Conservation (phyloP, 345 rosid species). For the Toxicodendron radicans region DNA sequence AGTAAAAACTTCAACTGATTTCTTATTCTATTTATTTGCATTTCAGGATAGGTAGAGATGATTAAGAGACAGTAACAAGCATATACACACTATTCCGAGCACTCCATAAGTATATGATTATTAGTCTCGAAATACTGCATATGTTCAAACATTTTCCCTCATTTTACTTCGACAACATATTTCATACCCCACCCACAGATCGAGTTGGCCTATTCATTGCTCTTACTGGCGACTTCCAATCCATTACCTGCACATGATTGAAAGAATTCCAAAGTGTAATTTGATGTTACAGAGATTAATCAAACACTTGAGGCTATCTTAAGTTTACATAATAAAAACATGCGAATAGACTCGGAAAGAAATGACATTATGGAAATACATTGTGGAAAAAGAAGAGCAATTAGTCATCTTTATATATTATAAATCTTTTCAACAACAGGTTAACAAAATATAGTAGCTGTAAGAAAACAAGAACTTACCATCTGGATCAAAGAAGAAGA, state of each 20-base stretch:
- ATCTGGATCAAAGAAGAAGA: constrained; percentile 96
- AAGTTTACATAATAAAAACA: no score
- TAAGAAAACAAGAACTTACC: constrained; percentile 41
- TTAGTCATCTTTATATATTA: neutral
- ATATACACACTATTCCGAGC: neutral
- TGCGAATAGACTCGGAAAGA: neutral
- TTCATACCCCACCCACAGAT: neutral
- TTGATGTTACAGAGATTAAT: neutral
- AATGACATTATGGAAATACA: neutral
- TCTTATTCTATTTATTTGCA: neutral
- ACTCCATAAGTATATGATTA: neutral
- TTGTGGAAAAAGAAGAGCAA: neutral
- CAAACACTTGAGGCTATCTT: neutral
- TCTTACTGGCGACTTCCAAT: constrained; percentile 72
- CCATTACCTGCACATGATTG: constrained; percentile 68
- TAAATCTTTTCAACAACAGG: neutral
- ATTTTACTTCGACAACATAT: neutral
- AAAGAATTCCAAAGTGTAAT: neutral
- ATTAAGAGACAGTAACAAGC: neutral
- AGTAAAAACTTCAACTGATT: neutral
- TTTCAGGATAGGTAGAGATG: neutral
- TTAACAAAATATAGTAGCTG: neutral
- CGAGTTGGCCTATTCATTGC: constrained; percentile 9
- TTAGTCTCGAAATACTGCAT: neutral
- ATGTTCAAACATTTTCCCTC: neutral